Base-by-base conservation (phyloP, 2,329 filamentous ascomycete species). In the Xylariomycetidae sp. region DNA sequence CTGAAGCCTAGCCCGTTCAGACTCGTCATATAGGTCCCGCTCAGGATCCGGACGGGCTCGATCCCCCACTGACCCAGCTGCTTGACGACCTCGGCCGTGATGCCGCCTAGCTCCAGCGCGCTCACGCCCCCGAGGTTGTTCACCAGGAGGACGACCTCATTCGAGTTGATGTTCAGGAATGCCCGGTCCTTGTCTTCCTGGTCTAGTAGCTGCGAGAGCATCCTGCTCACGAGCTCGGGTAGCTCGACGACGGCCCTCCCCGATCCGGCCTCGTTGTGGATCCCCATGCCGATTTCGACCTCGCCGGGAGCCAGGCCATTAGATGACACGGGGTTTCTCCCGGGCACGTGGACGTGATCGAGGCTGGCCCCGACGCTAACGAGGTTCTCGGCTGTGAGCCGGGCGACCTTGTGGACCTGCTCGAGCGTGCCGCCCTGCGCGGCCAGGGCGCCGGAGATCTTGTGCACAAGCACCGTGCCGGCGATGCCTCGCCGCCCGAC, bases 311-410 rank as follows among this genome's bases (percentile, higher is more conserved):
- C 69, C 37, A 90, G 61, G 27, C 69, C 70, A 0, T 53, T 50
- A 9, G 46, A 48, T 16, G 77, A 73, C 1, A 65, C 59, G 6
- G 67, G 54, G 2, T 67, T 74, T 40, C 88, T 74, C 4, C 90
- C 89, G 0, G 90, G 90, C 1, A 96, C 86, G 55, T 96, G 90
- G n/a, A 96, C 89, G 56, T 94, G 89, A 44, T 85, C 82, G 26
- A 96, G 65, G 33, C 85, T 90, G 3, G 86, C 85, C 12, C 89
- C 90, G 15, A 96, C 85, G 26, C 84, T 88, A 20, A 94, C 84
- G 6, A 90, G 63, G 54, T 94, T 94, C 13, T 77, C 70, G 3
- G 85, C 81, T 3, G 78, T 76, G 31, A 88, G 63, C 51, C 80
- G 72, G 6, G 88, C 88, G 9, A 89, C 76, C 42, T 72, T 69